phyloP scores from a whole-genome alignment of 2,329 filamentous ascomycete genomes.

The Thielaviopsis euricoi region DNA sequence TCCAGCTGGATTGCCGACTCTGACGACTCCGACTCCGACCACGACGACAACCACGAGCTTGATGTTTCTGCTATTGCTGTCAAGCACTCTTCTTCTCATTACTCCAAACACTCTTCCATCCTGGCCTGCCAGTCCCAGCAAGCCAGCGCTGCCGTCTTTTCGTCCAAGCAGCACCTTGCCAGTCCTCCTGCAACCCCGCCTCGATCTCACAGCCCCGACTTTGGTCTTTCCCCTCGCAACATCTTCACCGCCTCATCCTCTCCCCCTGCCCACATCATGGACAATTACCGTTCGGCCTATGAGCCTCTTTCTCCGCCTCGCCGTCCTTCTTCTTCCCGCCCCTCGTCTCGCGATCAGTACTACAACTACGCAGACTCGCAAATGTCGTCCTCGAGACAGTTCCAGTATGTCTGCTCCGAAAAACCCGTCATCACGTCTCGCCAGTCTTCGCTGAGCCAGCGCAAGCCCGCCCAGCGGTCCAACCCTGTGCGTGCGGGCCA shows the following conservation, averaged over 20 bases:
- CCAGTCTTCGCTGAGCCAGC: not conserved
- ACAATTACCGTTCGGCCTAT: not conserved
- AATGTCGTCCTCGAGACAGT: not conserved
- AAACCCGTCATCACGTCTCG: not conserved
- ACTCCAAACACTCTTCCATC: not conserved
- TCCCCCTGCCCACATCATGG: not conserved
- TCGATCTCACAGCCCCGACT: slow-evolving; percentile 1
- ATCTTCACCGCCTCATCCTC: not conserved
- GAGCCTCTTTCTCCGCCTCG: slow-evolving; percentile 7
- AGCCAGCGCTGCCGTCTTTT: slow-evolving; percentile 1
- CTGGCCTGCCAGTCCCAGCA: not conserved
- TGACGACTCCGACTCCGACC: slow-evolving; percentile 21
- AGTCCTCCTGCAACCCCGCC: slow-evolving; percentile 8
- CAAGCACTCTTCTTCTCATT: not conserved
- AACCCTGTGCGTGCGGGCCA: not conserved
- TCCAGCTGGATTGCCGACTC: slow-evolving; percentile 24
- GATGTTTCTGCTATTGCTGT: not conserved
- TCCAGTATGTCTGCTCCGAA: not conserved
- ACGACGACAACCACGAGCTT: slow-evolving; percentile 14
- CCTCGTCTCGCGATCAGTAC: not conserved
- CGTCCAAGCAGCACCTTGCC: slow-evolving; percentile 1
- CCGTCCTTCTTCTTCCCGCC: not conserved
- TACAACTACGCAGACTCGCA: not conserved
- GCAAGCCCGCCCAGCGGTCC: not conserved
- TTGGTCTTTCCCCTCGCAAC: not conserved